phyloP scores from a whole-genome alignment of 768 basidiomycete genomes.

The Mrakia blollopis region DNA sequence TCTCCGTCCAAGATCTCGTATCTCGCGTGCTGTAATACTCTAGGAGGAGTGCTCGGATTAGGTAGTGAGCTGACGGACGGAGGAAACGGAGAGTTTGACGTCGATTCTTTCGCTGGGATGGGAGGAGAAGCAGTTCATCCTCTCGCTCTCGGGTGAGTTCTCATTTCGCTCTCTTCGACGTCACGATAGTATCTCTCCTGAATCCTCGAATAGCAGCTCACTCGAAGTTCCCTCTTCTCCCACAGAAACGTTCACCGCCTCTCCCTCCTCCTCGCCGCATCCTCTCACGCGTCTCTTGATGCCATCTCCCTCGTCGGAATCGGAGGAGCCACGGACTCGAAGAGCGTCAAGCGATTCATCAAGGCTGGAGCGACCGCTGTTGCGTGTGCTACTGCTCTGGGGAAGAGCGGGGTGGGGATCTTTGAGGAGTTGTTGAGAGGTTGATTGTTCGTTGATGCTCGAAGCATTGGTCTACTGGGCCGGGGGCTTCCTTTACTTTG shows the following conservation, averaged over 20 bases:
- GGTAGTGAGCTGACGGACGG: neutral
- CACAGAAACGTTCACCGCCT: conserved; percentile 50
- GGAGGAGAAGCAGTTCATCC: conserved; percentile 73
- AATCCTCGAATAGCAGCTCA: neutral
- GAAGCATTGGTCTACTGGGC: no score
- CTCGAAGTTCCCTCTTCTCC: neutral
- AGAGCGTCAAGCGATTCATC: conserved; percentile 63
- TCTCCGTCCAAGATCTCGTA: conserved; percentile 2
- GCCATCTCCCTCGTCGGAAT: conserved; percentile 65
- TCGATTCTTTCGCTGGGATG: conserved; percentile 49
- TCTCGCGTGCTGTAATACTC: conserved; percentile 30
- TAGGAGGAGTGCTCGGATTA: conserved; percentile 25
- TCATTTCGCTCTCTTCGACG: conserved; percentile 24
- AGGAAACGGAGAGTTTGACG: neutral
- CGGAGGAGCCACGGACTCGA: conserved; percentile 68
- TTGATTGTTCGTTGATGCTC: no score
- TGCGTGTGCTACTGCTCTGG: conserved; percentile 57
- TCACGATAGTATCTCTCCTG: no score
- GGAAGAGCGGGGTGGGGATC: conserved; percentile 46
- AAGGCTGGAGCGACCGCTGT: conserved; percentile 68
- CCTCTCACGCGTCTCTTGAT: conserved; percentile 48
- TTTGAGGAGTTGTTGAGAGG: conserved; percentile 42
- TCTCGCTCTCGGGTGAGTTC: conserved; percentile 72
- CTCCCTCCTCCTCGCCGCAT: conserved; percentile 50
- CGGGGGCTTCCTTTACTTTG: no score